Evolutionary conservation across 805 yeast species (phyloP).

Genomic region (Yamadazyma philogaea): DNA sequence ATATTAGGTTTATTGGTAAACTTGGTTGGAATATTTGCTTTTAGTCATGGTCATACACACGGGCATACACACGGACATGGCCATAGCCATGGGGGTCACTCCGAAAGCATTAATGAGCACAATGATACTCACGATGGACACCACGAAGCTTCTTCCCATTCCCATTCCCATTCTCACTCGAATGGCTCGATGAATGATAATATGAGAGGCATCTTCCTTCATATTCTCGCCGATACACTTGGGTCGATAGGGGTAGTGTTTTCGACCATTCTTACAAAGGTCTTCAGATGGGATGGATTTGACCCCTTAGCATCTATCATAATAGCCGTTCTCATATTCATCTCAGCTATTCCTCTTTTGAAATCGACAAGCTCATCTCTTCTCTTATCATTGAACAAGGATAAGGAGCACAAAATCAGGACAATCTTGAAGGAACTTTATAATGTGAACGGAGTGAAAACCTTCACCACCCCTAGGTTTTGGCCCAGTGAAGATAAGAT

Average conservation of each 20-base stretch:
- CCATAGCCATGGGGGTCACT: conserved; percentile 23
- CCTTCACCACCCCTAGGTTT: conserved; percentile 86
- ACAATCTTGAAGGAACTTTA: conserved; percentile 65
- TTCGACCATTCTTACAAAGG: conserved; percentile 73
- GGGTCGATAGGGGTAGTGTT: conserved; percentile 98
- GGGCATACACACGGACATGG: conserved; percentile 42
- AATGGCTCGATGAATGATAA: conserved; percentile 47
- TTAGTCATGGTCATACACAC: conserved; percentile 74
- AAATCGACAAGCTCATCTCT: conserved; percentile 75
- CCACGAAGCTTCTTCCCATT: conserved; percentile 10
- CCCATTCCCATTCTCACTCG: conserved; percentile 5
- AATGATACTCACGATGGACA: background rate
- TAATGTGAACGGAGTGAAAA: conserved; percentile 71
- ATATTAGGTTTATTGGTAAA: conserved; percentile 82
- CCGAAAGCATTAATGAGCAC: background rate
- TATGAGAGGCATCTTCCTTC: conserved; percentile 92
- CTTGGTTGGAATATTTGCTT: conserved; percentile 89
- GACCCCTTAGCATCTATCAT: conserved; percentile 91
- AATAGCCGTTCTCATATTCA: conserved; percentile 75
- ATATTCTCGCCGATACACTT: conserved; percentile 89
- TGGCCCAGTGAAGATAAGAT: conserved; percentile 56
- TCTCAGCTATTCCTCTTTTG: conserved; percentile 81
- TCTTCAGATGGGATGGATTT: conserved; percentile 68
- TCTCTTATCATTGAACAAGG: conserved; percentile 56
- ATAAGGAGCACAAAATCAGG: conserved; percentile 61